Evolutionary conservation across 192 early-diverging fungal species (phyloP), one percentile per base, ranked within the genome.

Genomic region (Backusella westeae): DNA sequence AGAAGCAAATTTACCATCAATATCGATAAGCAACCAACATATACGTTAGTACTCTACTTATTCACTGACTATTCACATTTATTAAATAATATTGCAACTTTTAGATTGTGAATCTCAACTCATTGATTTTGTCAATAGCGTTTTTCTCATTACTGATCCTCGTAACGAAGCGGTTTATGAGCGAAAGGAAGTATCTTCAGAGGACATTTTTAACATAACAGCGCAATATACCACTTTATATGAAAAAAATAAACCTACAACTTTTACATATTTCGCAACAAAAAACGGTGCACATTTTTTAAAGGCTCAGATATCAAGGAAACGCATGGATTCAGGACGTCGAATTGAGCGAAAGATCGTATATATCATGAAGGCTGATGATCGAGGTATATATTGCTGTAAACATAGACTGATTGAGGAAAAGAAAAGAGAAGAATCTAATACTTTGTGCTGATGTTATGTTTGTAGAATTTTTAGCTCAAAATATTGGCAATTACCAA

Each of bases 401-500:
- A 73, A 56, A 3, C 1, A 73, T 59, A 73, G 8, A 49, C 69
- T 73, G 26, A 73, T n/a, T 73, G 29, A 53, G 5, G 71, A 56
- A 73, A 53, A 73, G 15, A 73, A 71, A 67, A 67, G 66, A 67
- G 36, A 67, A 34, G 1, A 36, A 36, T 8, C 7, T 36, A 36
- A 32, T 32, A 32, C 32, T 32, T 32, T 32, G 32, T 32, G 32
- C 3, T 32, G 32, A 32, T 0, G 1, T 32, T 32, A 32, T 32
- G 34, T 39, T 56, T 59, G 36, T 44, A 73, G 34, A 65, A 15
- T 73, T 59, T 73, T 73, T 59, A 63, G 34, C 52, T 52, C 46
- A 73, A 52, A 73, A 63, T 73, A 56, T 73, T 52, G 72, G 46
- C 72, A 73, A 21, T 15, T 73, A 73, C 10, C 72, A 73, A 65